Base-by-base conservation (phyloP, 2,329 filamentous ascomycete genomes). In the Colletotrichum sp. region DNA sequence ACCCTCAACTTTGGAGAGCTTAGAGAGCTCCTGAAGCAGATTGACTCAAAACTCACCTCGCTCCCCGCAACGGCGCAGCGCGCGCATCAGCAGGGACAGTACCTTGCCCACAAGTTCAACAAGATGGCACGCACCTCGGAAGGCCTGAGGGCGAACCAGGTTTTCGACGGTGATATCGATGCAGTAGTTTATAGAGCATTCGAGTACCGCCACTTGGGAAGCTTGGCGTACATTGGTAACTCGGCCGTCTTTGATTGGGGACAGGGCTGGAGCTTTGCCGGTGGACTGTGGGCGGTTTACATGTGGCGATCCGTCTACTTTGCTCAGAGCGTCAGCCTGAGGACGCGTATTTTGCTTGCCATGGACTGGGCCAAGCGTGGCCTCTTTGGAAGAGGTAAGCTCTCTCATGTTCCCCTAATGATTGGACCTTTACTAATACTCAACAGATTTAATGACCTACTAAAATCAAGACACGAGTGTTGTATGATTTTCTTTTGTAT, bases 281-380 rank as follows among this genome's bases (percentile, higher is more conserved):
- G 97, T 67, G 97, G 97, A 0, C 85, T 99, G 61, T 90, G 98
- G 90, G 97, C 96, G 0, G 96, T 98, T 65, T 99, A 99, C 84
- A 91, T 98, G 39, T 99, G 97, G 97, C 90, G 97, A 77, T 96
- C 95, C 78, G 94, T 98, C 16, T 99, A 99, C 86, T 99, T 99
- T 87, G 96, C 97, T 15, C 95, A 99, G 88, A 98, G 95, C 82
- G 97, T 99, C 64, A 98, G 96, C 85, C 90, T 98, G 75, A 89
- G 97, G 79, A 99, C 97, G 30, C 91, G 96, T 77, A 91, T 95
- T 78, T 86, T 99, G 81, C 89, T 99, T 85, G 96, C 96, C 22
- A 98, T 99, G 97, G 97, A 99, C 84, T 99, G 97, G 97, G 93
- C 92, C n/a, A 99, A 98, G 91, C 91, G 98, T 83, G 95, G 95